Conservation (phyloP, 1,139 yeast species). For the Candida glucosophila region DNA sequence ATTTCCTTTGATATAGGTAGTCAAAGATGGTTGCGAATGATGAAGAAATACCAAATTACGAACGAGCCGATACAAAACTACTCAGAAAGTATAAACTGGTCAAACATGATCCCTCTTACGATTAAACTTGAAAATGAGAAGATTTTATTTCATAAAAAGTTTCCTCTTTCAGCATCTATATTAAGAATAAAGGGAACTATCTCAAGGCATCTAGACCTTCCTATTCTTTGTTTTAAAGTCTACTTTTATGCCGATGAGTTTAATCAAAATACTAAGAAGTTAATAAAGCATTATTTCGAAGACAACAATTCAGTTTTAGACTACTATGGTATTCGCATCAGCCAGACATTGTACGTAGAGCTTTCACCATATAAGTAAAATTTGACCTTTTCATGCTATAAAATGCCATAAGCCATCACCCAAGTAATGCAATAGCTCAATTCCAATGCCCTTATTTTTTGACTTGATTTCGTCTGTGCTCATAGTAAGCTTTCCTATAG, state of each 20-base stretch:
- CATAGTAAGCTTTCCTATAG: slow-evolving; percentile 81
- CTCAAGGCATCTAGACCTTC: slow-evolving; percentile 7
- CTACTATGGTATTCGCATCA: slow-evolving; percentile 20
- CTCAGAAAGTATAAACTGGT: slow-evolving; percentile 1
- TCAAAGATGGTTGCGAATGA: slow-evolving; percentile 18
- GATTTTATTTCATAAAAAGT: slow-evolving; percentile 8
- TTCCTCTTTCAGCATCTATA: slow-evolving; percentile 18
- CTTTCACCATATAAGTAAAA: slow-evolving; percentile 4
- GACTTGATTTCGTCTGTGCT: slow-evolving; percentile 82
- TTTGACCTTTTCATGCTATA: slow-evolving; percentile 13
- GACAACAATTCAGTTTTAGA: slow-evolving; percentile 31
- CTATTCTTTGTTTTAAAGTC: slow-evolving; percentile 12
- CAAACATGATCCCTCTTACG: slow-evolving; percentile 8
- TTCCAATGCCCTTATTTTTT: slow-evolving; percentile 82
- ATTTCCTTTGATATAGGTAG: slow-evolving; percentile 15
- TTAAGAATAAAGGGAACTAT: slow-evolving; percentile 20
- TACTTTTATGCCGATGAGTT: slow-evolving; percentile 12
- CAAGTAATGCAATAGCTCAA: slow-evolving; percentile 74
- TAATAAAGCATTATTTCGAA: slow-evolving; percentile 10
- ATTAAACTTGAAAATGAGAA: slow-evolving; percentile 4
- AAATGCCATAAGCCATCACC: slow-evolving; percentile 88
- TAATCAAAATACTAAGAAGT: slow-evolving; percentile 5
- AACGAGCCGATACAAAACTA: slow-evolving; percentile 1
- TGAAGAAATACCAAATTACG: slow-evolving; percentile 15
- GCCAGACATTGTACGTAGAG: slow-evolving; percentile 15